Evolutionary conservation across 2,329 filamentous ascomycete species (phyloP).

Genomic region (Penicillium sp.): DNA sequence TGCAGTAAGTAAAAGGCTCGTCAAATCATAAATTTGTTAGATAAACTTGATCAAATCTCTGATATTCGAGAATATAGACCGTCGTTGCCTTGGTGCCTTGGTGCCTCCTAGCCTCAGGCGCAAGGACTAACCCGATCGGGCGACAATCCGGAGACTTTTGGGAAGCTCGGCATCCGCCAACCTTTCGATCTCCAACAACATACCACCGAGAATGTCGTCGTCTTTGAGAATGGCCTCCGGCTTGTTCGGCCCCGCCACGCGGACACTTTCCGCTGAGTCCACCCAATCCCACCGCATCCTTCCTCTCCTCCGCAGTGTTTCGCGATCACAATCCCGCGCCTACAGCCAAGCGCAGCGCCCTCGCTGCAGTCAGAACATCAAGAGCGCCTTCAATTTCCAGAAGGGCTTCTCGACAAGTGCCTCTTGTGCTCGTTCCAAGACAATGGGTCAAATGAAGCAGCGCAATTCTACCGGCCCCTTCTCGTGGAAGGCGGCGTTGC

Average conservation of each 20-base stretch:
- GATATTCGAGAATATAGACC: no score
- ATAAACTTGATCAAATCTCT: no score
- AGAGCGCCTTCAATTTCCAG: slow-evolving; percentile 10
- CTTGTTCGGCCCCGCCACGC: slow-evolving; percentile 22
- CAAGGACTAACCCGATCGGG: slow-evolving; percentile 25
- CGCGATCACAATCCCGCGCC: slow-evolving; percentile 26
- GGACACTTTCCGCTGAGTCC: slow-evolving; percentile 17
- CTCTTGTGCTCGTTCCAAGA: slow-evolving; percentile 32
- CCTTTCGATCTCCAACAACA: slow-evolving; percentile 10
- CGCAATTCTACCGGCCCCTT: slow-evolving; percentile 66
- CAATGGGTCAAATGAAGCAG: slow-evolving; percentile 46
- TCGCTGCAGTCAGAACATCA: slow-evolving; percentile 17
- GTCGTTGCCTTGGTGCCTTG: not conserved
- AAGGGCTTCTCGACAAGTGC: slow-evolving; percentile 36
- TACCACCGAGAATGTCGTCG: slow-evolving; percentile 31
- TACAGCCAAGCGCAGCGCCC: slow-evolving; percentile 28
- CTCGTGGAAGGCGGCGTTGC: slow-evolving; percentile 84
- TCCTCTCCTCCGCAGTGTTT: slow-evolving; percentile 22
- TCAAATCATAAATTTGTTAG: no score
- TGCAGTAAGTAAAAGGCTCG: no score
- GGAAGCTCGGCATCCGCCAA: slow-evolving; percentile 15
- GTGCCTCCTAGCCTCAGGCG: slow-evolving; percentile 17
- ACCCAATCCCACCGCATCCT: slow-evolving; percentile 19
- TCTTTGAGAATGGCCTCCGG: slow-evolving; percentile 28
- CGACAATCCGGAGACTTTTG: slow-evolving; percentile 31